These are phyloP conservation scores for Phytophthora parvispora DNA, from an alignment of 352 stramenopile species.

Conservation along the genomic window DNA sequence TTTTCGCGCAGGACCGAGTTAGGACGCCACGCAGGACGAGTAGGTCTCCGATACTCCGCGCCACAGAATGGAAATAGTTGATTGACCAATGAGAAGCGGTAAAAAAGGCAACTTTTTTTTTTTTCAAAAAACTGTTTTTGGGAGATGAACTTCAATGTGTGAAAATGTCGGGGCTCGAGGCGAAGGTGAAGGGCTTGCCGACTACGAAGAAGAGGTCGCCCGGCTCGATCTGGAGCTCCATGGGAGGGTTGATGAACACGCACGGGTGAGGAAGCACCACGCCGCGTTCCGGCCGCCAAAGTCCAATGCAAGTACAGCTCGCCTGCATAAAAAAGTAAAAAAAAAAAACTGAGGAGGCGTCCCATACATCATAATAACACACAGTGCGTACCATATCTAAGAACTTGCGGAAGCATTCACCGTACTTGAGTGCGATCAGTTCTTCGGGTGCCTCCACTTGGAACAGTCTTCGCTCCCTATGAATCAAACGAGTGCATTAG, in stretches of 20 bases:
- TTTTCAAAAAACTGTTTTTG: too few species aligned
- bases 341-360: not conserved
- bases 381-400: conserved; percentile 60
- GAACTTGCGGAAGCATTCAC: conserved; percentile 76
- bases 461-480: conserved; percentile 73
- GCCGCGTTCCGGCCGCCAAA: conserved; percentile 67
- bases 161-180: conserved; percentile 45
- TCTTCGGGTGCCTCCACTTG: conserved; percentile 67
- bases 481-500: not conserved
- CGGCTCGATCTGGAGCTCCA: conserved; percentile 63
- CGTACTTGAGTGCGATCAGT: conserved; percentile 60
- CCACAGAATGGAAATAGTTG: conserved; percentile 11
- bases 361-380: not conserved
- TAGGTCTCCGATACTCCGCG: conserved; percentile 4
- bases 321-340: conserved; percentile 34
- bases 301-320: conserved; percentile 67
- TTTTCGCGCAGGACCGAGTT: conserved; percentile 19
- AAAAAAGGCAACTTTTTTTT: conserved; percentile 15
- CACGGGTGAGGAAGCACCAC: conserved; percentile 73
- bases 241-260: conserved; percentile 70
- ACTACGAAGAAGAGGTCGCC: conserved; percentile 80
- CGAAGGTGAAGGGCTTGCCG: conserved; percentile 67
- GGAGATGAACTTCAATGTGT: conserved; percentile 16
- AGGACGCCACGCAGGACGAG: conserved; percentile 8
- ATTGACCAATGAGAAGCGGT: not conserved